These are phyloP conservation scores for Globisporangium parvum DNA, from an alignment of 352 stramenopile species.

Conservation along the genomic window DNA sequence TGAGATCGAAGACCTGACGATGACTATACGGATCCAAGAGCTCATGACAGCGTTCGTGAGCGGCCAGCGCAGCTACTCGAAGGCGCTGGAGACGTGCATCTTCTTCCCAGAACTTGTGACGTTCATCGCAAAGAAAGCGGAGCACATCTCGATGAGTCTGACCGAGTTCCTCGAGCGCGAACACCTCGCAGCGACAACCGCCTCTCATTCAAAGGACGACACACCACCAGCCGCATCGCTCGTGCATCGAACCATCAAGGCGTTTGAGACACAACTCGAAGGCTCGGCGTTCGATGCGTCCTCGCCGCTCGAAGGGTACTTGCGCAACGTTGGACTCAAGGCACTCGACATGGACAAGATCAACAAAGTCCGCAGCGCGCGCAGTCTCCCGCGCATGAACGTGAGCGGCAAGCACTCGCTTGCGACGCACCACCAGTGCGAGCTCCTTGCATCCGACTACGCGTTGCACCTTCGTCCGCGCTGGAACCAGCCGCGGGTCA, in stretches of 20 bases:
- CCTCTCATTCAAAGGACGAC: background rate
- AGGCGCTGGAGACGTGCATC: constrained; percentile 10
- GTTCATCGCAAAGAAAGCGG: constrained; percentile 9
- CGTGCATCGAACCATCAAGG: background rate
- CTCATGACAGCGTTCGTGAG: constrained; percentile 7
- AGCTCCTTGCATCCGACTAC: constrained; percentile 13
- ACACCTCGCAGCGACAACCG: background rate
- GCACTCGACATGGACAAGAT: constrained; percentile 15
- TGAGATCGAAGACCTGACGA: constrained; percentile 10
- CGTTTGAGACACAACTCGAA: constrained; percentile 1
- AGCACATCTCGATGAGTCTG: constrained; percentile 12
- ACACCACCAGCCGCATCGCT: background rate
- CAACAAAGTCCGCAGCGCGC: constrained; percentile 10
- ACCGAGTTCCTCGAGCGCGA: constrained; percentile 2
- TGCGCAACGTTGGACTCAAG: constrained; percentile 14
- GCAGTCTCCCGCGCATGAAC: constrained; percentile 6
- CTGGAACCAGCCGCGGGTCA: constrained; percentile 10
- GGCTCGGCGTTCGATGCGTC: background rate
- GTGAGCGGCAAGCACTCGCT: constrained; percentile 13
- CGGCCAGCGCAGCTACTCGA: constrained; percentile 7
- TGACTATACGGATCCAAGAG: constrained; percentile 5
- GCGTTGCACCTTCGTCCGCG: constrained; percentile 11
- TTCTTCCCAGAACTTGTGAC: constrained; percentile 9
- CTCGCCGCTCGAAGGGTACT: constrained; percentile 9
- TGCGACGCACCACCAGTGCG: constrained; percentile 8